Evolutionary conservation across 495 filamentous ascomycete genomes (phyloP).

Genomic region (Aspergillus haitiensis): DNA sequence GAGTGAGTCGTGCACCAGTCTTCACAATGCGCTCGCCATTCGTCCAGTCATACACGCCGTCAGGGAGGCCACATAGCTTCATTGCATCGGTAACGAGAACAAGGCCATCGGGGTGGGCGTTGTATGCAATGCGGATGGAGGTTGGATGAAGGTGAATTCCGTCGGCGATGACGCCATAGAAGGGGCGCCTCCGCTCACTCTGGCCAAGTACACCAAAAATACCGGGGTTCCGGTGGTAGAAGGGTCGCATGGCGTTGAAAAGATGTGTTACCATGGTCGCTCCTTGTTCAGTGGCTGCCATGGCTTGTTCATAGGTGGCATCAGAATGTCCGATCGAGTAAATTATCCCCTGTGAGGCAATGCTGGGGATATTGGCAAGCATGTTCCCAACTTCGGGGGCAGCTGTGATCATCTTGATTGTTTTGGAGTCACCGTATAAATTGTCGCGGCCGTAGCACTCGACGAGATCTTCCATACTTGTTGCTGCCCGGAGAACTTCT

Average conservation of each 20-base stretch:
- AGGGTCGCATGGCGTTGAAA: slow-evolving; percentile 86
- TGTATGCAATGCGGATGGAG: slow-evolving; percentile 60
- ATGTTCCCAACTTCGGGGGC: slow-evolving; percentile 74
- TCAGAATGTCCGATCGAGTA: slow-evolving; percentile 81
- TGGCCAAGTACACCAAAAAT: slow-evolving; percentile 73
- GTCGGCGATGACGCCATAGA: slow-evolving; percentile 62
- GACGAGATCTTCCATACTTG: slow-evolving; percentile 58
- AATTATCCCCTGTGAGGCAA: slow-evolving; percentile 61
- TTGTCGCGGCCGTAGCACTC: slow-evolving; percentile 69
- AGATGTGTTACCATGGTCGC: slow-evolving; percentile 85
- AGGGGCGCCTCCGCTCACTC: slow-evolving; percentile 49
- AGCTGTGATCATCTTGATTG: slow-evolving; percentile 75
- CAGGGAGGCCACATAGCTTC: slow-evolving; percentile 64
- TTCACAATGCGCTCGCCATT: slow-evolving; percentile 74
- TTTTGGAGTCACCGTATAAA: slow-evolving; percentile 35
- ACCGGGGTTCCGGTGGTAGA: slow-evolving; percentile 82
- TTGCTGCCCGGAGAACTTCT: slow-evolving; percentile 56
- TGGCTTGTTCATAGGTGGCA: slow-evolving; percentile 73
- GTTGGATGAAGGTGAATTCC: slow-evolving; percentile 63
- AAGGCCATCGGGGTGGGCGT: slow-evolving; percentile 53
- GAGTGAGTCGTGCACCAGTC: slow-evolving; percentile 61
- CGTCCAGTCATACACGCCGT: slow-evolving; percentile 76
- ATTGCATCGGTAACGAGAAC: slow-evolving; percentile 65
- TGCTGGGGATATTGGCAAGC: slow-evolving; percentile 57
- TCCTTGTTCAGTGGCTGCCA: slow-evolving; percentile 62